These are phyloP conservation scores for Vaccinium macrocarpon DNA, from an alignment of 148 eudicot genomes.

Conservation along the genomic window DNA sequence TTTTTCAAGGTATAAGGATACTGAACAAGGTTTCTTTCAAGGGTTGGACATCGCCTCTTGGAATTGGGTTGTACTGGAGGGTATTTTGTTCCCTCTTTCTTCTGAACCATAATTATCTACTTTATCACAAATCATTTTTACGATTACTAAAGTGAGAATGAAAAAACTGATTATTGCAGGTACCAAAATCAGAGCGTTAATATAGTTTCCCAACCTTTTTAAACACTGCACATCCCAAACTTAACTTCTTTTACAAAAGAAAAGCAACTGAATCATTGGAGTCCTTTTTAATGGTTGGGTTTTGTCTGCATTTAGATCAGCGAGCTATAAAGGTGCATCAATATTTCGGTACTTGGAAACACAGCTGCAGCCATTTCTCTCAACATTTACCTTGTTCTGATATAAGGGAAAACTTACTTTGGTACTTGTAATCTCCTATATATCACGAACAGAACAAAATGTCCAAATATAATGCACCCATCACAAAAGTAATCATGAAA, in stretches of 20 bases:
- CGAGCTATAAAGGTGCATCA: neutral
- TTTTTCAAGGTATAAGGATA: too few species aligned
- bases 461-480: neutral
- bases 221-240: neutral
- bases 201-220: too few species aligned
- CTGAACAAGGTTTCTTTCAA: too few species aligned
- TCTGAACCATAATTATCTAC: too few species aligned
- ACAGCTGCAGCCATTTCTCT: neutral
- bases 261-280: neutral
- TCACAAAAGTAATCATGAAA: neutral
- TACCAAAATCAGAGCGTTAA: too few species aligned
- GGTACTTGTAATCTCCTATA: conserved; percentile 1
- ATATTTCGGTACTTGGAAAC: neutral
- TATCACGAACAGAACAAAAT: neutral
- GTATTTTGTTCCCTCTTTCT: too few species aligned
- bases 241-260: neutral
- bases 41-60: too few species aligned
- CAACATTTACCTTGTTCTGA: neutral
- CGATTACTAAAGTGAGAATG: too few species aligned
- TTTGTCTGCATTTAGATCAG: neutral
- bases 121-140: too few species aligned
- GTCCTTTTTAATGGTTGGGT: neutral
- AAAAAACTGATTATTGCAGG: too few species aligned
- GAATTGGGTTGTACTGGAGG: too few species aligned
- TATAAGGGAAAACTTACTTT: neutral